phyloP scores from a whole-genome alignment of 495 filamentous ascomycete species.

The Penicillium bialowiezense region DNA sequence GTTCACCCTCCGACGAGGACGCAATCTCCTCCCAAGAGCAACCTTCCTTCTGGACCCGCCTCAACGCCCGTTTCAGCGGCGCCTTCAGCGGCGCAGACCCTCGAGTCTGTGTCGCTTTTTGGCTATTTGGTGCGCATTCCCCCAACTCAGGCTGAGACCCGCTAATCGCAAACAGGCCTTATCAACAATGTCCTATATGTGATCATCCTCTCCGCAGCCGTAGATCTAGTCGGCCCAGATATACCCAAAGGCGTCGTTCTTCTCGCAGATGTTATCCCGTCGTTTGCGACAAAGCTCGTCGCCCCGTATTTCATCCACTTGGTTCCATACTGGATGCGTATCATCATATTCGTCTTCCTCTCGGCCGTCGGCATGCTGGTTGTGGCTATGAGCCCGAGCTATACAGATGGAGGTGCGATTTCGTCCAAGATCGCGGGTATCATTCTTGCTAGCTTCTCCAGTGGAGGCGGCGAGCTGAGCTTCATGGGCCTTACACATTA shows the following conservation, averaged over 20 bases:
- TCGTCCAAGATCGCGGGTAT: constrained; percentile 76
- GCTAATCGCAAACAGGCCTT: constrained; percentile 56
- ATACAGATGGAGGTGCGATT: constrained; percentile 58
- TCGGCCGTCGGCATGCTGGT: constrained; percentile 84
- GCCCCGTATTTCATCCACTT: constrained; percentile 91
- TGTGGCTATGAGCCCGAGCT: constrained; percentile 71
- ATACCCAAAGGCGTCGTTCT: constrained; percentile 90
- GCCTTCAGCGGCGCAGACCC: constrained; percentile 67
- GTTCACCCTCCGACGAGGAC: constrained; percentile 14
- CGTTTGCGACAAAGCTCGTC: constrained; percentile 81
- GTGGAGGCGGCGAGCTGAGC: constrained; percentile 81
- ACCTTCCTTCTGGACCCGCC: constrained; percentile 70
- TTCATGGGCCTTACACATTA: constrained; percentile 91
- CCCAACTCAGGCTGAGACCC: not conserved
- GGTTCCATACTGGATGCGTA: constrained; percentile 73
- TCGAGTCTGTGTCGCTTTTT: constrained; percentile 78
- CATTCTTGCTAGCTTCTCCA: constrained; percentile 77
- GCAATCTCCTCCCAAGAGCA: constrained; percentile 67
- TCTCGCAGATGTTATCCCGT: constrained; percentile 86
- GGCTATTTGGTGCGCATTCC: constrained; percentile 73
- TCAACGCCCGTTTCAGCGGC: constrained; percentile 59
- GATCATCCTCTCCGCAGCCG: constrained; percentile 91
- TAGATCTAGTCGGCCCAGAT: constrained; percentile 83
- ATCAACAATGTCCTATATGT: constrained; percentile 99
- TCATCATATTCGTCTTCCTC: constrained; percentile 66